Percentiles rank a stretch among this genome's conserved stretches.
phyloP scores from a whole-genome alignment of 768 basidiomycete species.

The Termitomyces sp. region DNA sequence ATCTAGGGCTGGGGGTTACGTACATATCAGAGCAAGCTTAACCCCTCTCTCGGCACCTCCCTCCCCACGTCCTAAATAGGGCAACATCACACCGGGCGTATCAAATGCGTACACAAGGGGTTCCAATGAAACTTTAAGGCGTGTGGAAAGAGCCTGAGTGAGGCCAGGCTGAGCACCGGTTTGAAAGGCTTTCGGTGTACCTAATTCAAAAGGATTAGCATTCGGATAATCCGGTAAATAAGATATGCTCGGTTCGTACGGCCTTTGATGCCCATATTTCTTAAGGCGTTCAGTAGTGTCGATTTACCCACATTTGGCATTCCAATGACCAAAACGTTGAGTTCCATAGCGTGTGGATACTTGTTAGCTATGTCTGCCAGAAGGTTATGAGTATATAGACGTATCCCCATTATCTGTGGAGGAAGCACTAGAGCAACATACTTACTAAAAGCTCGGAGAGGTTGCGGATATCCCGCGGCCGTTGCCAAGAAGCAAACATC shows the following conservation, averaged over 20 bases:
- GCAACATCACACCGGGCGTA: constrained; percentile 96
- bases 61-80: constrained; percentile 84
- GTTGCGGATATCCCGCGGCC: constrained; percentile 58
- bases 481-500: constrained; percentile 72
- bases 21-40: constrained; percentile 91
- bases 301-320: constrained; percentile 99
- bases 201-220: constrained; percentile 30
- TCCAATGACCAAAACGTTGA: constrained; percentile 91
- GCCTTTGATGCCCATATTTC: constrained; percentile 83
- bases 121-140: constrained; percentile 77
- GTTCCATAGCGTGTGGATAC: constrained; percentile 66
- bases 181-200: constrained; percentile 83
- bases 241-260: constrained; percentile 44
- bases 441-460: constrained; percentile 70
- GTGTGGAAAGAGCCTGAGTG: constrained; percentile 85
- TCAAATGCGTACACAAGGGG: constrained; percentile 93
- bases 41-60: constrained; percentile 88
- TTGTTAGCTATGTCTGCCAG: constrained; percentile 62
- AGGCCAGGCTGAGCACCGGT: constrained; percentile 89
- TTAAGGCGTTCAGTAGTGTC: constrained; percentile 85
- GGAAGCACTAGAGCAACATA: constrained; percentile 41
- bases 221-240: constrained; percentile 7
- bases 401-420: constrained; percentile 2
- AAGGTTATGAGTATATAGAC: constrained; percentile 8
- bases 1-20: constrained; percentile 30